Conservation (phyloP, 2,329 filamentous ascomycete species). For the Aurifilum marmelostoma region DNA sequence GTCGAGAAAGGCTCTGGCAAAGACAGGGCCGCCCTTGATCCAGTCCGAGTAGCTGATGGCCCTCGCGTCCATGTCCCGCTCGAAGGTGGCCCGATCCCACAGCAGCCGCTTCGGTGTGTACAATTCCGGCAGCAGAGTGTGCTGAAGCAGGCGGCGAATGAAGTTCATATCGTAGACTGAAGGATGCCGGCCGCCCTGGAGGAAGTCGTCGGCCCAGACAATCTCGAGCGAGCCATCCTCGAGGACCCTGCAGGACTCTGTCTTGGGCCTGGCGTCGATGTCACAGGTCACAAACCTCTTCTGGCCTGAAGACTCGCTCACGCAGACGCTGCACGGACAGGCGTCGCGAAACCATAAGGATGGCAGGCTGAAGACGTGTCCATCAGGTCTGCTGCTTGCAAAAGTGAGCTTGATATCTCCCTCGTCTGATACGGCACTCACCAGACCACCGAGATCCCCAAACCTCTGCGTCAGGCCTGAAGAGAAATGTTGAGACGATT, state of each 20-base stretch:
- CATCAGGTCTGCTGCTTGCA: not conserved
- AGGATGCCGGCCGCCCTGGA: conserved; percentile 36
- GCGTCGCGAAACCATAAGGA: conserved; percentile 53
- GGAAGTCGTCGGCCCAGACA: conserved; percentile 59
- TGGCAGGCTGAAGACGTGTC: not conserved
- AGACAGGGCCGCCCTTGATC: conserved; percentile 60
- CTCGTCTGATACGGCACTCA: not conserved
- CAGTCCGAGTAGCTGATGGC: conserved; percentile 71
- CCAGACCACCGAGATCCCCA: not conserved
- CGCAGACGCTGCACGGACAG: conserved; percentile 57
- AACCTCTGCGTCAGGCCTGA: not conserved
- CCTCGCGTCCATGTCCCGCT: conserved; percentile 51
- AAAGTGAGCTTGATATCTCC: not conserved
- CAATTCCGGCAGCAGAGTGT: conserved; percentile 41
- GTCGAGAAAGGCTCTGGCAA: conserved; percentile 64
- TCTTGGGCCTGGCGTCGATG: conserved; percentile 41
- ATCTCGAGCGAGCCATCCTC: conserved; percentile 55
- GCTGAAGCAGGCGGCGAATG: conserved; percentile 33
- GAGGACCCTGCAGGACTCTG: conserved; percentile 37
- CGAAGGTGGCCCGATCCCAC: conserved; percentile 47
- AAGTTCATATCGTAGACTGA: conserved; percentile 40
- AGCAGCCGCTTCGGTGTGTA: conserved; percentile 38
- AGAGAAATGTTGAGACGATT: not conserved
- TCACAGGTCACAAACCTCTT: conserved; percentile 54
- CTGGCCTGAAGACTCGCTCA: conserved; percentile 62